A percentile compares a stretch with the other conserved stretches of the same genome.
Evolutionary conservation across 805 yeast species (phyloP).

Genomic region (Suhomyces vadensis): DNA sequence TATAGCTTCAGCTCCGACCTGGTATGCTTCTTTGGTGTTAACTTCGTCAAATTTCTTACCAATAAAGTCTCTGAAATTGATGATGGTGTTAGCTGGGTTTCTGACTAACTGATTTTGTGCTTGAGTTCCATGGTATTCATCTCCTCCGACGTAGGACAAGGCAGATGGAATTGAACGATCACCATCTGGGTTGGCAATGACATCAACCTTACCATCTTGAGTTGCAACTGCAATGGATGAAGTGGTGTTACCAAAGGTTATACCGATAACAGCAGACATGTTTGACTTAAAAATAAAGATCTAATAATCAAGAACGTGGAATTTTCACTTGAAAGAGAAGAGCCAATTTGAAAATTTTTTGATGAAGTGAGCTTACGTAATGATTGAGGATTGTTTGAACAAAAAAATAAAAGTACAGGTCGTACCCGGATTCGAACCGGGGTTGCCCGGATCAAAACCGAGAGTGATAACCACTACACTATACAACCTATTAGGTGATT

Average conservation of each 20-base stretch:
- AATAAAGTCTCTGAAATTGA: constrained; percentile 90
- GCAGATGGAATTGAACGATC: constrained; percentile 95
- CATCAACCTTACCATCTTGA: constrained; percentile 89
- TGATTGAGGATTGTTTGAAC: not conserved
- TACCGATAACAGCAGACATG: constrained; percentile 72
- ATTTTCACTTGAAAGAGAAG: not conserved
- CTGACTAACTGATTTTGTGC: constrained; percentile 90
- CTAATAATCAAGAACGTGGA: too few relatives aligned
- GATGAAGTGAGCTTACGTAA: constrained; percentile 1
- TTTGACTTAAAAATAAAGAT: not conserved
- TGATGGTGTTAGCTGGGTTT: constrained; percentile 82
- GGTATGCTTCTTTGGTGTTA: constrained; percentile 56
- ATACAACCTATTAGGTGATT: constrained; percentile 38
- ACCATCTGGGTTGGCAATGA: constrained; percentile 98
- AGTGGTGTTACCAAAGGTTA: constrained; percentile 94
- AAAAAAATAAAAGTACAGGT: constrained; percentile 40
- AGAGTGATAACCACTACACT: constrained; percentile 80
- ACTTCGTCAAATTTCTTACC: constrained; percentile 73
- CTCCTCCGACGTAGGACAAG: constrained; percentile 86
- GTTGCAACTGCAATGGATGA: constrained; percentile 89
- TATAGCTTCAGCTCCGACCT: constrained; percentile 60
- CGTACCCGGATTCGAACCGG: constrained; percentile 85
- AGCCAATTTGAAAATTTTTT: constrained; percentile 5
- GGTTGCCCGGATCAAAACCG: constrained; percentile 80
- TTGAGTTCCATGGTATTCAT: constrained; percentile 97